These are phyloP conservation scores for Ascomycota sp. DNA, from an alignment of 2,329 filamentous ascomycete genomes.

Conservation along the genomic window DNA sequence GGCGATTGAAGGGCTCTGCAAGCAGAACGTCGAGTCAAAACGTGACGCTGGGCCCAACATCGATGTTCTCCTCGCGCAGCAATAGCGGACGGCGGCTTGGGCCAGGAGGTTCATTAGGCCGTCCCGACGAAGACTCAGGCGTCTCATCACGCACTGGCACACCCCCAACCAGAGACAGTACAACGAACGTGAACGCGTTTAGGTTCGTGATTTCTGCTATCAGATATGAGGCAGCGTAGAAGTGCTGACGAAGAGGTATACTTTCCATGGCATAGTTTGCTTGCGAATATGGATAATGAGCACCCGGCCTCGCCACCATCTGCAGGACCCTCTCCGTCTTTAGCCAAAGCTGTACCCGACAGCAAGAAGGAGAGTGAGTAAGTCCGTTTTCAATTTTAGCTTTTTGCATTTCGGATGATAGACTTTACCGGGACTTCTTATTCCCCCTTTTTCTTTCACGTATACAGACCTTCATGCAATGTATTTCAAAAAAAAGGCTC, in stretches of 20 bases:
- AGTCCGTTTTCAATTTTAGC: conserved; percentile 12
- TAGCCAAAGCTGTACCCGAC: conserved; percentile 41
- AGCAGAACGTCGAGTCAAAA: conserved; percentile 41
- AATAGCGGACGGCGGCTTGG: conserved; percentile 73
- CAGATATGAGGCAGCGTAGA: background rate
- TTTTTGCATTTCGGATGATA: conserved; percentile 30
- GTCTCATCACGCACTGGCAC: conserved; percentile 80
- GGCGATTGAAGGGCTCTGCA: conserved; percentile 50
- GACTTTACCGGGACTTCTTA: conserved; percentile 23
- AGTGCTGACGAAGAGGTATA: background rate
- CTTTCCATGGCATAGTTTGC: conserved; percentile 24
- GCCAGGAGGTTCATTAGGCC: conserved; percentile 50
- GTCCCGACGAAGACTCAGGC: conserved; percentile 66
- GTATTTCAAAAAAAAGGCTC: conserved; percentile 26
- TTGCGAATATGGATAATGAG: conserved; percentile 41
- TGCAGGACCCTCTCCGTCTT: conserved; percentile 42
- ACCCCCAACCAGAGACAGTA: conserved; percentile 41
- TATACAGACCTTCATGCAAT: conserved; percentile 26
- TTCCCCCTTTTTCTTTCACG: conserved; percentile 16
- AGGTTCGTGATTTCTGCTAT: conserved; percentile 44
- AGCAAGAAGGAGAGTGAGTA: conserved; percentile 31
- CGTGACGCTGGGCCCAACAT: conserved; percentile 57
- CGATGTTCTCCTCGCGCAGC: conserved; percentile 74
- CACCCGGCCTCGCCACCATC: conserved; percentile 51
- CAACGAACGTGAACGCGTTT: conserved; percentile 72